Base-by-base conservation (phyloP, 1,284 basidiomycete species). In the Naganishia sp. region DNA sequence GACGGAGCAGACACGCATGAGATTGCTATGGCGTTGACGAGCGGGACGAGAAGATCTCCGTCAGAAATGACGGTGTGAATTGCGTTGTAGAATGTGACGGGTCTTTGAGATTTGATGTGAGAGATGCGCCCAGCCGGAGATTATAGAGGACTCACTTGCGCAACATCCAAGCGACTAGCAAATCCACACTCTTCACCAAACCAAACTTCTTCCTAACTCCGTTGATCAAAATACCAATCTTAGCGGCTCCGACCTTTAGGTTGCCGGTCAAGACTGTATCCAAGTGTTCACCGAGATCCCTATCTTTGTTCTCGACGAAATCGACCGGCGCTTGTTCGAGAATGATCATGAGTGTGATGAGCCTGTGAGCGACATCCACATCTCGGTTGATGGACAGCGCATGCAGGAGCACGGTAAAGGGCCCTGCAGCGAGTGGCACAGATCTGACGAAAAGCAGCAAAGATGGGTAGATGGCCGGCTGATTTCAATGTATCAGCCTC, bases 381-480 rank as follows among this genome's bases (percentile, higher is more conserved):
- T 75, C 76, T n/a, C 72, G 71, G 15, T 70, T 58, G 7, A 75
- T 70, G 0, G 75, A 74, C 10, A 79, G 69, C 6, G 76, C 70
- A 4, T 71, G 71, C 17, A 76, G 67, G 18, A 79, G 57, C 10
- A 74, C 77, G 4, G 68, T 58, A 68, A 79, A 79, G 0, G 78
- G 76, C 2, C 66, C 77, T 23, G 77, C 74, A 25, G 78, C 75
- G 21, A 80, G 75, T 13, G 69, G 70, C 11, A 77, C 67, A 0
- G 73, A 70, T 41, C 79, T 73, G 28, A 76, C 71, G 43, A 79
- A 72, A n/a, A 80, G 75, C 18, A 80, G 72, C 9, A 79, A 69
- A 7, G 78, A 75, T 6, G 79, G 77, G 66, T 78, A 79, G 3
- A 79, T 74, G 11, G 79, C 77, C 9, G 78, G 72, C 75, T 77